phyloP scores from a whole-genome alignment of 345 rosid species.

The Zanthoxylum bungeanum region DNA sequence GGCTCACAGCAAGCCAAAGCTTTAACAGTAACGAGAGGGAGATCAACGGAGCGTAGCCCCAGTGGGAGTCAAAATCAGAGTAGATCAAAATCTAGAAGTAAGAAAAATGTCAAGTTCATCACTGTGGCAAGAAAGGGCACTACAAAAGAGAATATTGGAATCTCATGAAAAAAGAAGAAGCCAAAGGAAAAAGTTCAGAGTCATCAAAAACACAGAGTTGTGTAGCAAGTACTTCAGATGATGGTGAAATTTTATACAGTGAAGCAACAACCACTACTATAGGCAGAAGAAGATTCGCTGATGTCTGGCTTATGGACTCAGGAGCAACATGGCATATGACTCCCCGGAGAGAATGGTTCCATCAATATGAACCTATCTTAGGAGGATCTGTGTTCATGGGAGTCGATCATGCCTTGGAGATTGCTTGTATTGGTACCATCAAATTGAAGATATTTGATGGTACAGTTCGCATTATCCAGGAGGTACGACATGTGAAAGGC shows the following conservation, averaged over 20 bases:
- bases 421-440: background rate
- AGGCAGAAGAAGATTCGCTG: no score
- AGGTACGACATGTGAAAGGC: background rate
- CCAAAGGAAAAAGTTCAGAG: no score
- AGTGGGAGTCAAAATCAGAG: background rate
- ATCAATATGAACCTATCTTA: slow-evolving; percentile 5
- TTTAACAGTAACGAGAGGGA: background rate
- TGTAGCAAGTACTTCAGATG: no score
- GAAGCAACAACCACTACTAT: no score
- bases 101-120: no score
- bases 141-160: no score
- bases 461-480: background rate
- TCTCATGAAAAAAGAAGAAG: no score
- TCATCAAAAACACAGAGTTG: no score
- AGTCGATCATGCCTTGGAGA: background rate
- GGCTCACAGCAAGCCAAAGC: background rate
- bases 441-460: background rate
- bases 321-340: background rate
- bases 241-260: no score
- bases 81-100: background rate
- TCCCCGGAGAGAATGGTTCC: background rate
- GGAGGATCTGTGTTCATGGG: background rate
- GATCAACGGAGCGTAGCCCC: background rate
- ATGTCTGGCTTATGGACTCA: no score
- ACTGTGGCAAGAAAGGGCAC: no score